Conservation (phyloP, 495 filamentous ascomycete species). For the Neurospora sp. region DNA sequence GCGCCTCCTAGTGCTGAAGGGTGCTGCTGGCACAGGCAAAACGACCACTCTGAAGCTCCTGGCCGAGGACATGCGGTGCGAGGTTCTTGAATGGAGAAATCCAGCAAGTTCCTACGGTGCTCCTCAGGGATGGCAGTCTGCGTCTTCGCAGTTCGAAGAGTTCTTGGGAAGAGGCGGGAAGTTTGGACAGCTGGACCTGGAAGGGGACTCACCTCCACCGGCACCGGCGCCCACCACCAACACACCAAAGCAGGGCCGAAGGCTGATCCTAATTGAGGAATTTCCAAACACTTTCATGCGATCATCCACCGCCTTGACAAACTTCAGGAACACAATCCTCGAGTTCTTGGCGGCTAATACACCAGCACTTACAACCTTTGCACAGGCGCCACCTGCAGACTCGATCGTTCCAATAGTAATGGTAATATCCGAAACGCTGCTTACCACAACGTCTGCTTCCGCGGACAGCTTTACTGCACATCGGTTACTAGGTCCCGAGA, state of each 20-base stretch:
- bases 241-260: conserved; percentile 12
- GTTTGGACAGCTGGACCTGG: conserved; percentile 65
- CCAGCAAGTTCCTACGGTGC: conserved; percentile 51
- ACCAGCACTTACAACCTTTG: conserved; percentile 30
- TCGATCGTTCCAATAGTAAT: conserved; percentile 69
- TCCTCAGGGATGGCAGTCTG: conserved; percentile 48
- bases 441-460: conserved; percentile 62
- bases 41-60: conserved; percentile 75
- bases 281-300: conserved; percentile 76
- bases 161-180: conserved; percentile 71
- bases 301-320: conserved; percentile 52
- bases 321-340: conserved; percentile 67
- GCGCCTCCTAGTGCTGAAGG: conserved; percentile 74
- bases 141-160: conserved; percentile 75
- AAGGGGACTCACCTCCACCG: conserved; percentile 18
- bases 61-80: conserved; percentile 57
- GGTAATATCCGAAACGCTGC: conserved; percentile 78
- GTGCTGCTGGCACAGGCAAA: conserved; percentile 88
- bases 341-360: conserved; percentile 58
- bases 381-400: conserved; percentile 18
- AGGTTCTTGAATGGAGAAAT: conserved; percentile 86
- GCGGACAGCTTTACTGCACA: conserved; percentile 86
- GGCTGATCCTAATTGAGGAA: conserved; percentile 81
- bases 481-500: conserved; percentile 73
- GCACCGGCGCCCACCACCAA: background rate